Evolutionary conservation across 2,329 filamentous ascomycete species (phyloP), one percentile per base, ranked within the genome.

Genomic region (Allantophomopsis cytisporea): DNA sequence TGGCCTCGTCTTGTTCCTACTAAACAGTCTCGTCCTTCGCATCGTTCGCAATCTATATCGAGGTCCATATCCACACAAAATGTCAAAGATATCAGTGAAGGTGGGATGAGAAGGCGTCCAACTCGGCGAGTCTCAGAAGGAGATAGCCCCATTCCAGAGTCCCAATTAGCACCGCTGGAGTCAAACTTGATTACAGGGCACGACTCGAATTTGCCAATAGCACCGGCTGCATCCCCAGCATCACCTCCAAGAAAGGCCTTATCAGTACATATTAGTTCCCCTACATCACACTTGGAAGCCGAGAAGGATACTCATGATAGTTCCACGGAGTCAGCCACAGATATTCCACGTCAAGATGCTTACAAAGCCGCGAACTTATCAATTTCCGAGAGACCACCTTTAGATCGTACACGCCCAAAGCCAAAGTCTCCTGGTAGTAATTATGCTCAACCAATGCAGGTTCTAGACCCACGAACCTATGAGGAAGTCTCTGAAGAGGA

Each of bases 1-100:
- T 46, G 43, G 43, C 41, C 42, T 37, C 43, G 42, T 37, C 36
- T 41, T 14, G 35, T 41, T 30, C 35, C 39, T 35, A 35, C 38
- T 21, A 30, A 34, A 28, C 23, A 28, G 23, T 28, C 23, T 14
- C 23, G 33, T 15, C 28, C 32, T 38, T 38, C 33, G 7, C 20
- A 33, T 31, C 20, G 14, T 40, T 31, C 33, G 38, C 18, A 15
- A 12, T 15, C 36, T 33, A 15, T 20, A 38, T 13, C 37, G 39
- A 31, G 28, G 12, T 13, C 18, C 13, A 20, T 13, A 28, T 37
- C 39, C 14, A 13, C n/a, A 18, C 12, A 21, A 17, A 23, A 10
- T 39, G 6, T 31, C 13, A 34, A 34, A 12, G 12, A 15, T 3
- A 13, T 15, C 16, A 34, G 12, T 7, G 31, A 14, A 15, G 31